Evolutionary conservation across 768 basidiomycete species (phyloP).

Genomic region (Rhizopogon salebrosus): DNA sequence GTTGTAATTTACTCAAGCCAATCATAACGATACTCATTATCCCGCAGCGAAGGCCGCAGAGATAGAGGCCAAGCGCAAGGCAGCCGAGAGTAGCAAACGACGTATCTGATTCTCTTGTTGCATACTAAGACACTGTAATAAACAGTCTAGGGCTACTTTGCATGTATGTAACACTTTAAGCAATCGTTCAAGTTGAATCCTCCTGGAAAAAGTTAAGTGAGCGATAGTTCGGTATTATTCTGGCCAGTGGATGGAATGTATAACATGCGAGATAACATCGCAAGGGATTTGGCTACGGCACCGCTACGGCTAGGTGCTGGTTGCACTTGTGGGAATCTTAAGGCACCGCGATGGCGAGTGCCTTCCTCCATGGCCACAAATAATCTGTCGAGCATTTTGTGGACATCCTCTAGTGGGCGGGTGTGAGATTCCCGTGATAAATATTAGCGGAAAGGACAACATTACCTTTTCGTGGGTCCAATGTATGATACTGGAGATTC

Average conservation of each 20-base stretch:
- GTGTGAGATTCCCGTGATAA: not conserved
- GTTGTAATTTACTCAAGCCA: conserved; percentile 9
- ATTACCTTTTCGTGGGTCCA: not conserved
- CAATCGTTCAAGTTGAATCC: no score
- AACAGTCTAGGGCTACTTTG: not conserved
- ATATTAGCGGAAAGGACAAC: not conserved
- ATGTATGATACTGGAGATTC: not conserved
- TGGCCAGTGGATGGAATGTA: not conserved
- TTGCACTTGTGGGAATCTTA: not conserved
- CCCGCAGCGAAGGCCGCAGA: conserved; percentile 59
- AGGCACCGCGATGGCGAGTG: not conserved
- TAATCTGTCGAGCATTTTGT: not conserved
- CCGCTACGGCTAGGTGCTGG: not conserved
- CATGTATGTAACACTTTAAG: not conserved
- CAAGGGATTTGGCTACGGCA: not conserved
- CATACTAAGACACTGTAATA: not conserved
- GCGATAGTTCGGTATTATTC: not conserved
- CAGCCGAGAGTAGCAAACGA: conserved; percentile 19
- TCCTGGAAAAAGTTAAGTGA: not conserved
- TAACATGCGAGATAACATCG: not conserved
- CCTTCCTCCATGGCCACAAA: not conserved
- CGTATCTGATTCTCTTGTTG: conserved; percentile 23
- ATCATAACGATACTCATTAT: not conserved
- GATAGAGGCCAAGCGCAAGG: conserved; percentile 54
- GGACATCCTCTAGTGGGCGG: not conserved